A percentile compares a stretch with the other conserved stretches of the same genome.
Conservation (phyloP, 257 asterid species). For the Solanum bulbocastanum region DNA sequence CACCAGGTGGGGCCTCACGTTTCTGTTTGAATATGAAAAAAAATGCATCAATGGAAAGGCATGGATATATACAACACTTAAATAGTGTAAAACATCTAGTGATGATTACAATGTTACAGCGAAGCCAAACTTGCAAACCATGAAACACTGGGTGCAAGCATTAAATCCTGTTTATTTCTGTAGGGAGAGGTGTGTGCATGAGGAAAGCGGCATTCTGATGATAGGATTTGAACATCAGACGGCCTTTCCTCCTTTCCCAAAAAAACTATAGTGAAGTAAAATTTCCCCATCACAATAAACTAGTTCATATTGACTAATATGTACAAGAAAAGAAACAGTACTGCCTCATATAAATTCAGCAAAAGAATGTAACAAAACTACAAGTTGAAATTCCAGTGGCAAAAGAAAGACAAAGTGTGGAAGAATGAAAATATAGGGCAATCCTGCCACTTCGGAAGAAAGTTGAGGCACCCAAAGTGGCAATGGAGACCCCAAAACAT, state of each 20-base stretch:
- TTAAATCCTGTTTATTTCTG: background rate
- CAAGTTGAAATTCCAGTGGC: background rate
- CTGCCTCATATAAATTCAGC: background rate
- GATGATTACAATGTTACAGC: background rate
- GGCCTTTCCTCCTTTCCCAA: background rate
- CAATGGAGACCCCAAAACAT: slow-evolving; percentile 28
- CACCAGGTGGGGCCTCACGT: slow-evolving; percentile 19
- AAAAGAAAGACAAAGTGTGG: background rate
- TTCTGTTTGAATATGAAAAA: background rate
- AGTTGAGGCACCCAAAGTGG: slow-evolving; percentile 41
- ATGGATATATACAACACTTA: background rate
- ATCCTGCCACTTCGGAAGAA: slow-evolving; percentile 40
- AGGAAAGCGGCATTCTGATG: background rate
- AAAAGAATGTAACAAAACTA: background rate
- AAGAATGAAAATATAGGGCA: slow-evolving; percentile 38
- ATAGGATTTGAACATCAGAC: background rate
- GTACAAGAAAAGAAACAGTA: background rate
- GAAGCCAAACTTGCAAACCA: background rate
- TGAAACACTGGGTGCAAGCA: background rate
- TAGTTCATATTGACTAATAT: background rate
- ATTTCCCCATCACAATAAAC: background rate
- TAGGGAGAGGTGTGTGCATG: background rate
- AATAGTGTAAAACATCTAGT: background rate
- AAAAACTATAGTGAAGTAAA: background rate
- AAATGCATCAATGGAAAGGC: background rate